phyloP scores from a whole-genome alignment of 331 rosid species.

The Phaseolus coccineus region DNA sequence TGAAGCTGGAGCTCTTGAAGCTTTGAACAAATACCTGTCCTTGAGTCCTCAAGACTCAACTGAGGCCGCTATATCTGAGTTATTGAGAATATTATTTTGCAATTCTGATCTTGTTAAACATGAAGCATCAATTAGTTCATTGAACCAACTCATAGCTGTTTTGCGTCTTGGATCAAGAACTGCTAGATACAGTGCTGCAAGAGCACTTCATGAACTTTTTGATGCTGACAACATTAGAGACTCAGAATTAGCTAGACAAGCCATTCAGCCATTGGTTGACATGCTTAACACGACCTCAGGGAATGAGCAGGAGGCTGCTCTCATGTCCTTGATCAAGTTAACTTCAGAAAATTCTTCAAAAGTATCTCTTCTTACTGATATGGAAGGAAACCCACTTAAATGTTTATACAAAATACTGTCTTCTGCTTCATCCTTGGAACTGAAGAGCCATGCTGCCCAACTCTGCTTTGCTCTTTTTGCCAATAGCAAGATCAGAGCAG shows the following conservation, averaged over 20 bases:
- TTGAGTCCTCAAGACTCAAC: slow-evolving; percentile 98
- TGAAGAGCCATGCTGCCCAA: slow-evolving; percentile 85
- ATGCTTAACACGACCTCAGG: slow-evolving; percentile 87
- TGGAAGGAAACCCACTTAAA: slow-evolving; percentile 80
- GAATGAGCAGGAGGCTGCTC: slow-evolving; percentile 90
- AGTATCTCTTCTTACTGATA: slow-evolving; percentile 66
- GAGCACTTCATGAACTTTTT: slow-evolving; percentile 86
- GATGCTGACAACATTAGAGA: slow-evolving; percentile 72
- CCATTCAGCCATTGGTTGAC: slow-evolving; percentile 89
- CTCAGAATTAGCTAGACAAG: slow-evolving; percentile 82
- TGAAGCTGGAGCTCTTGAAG: slow-evolving; percentile 96
- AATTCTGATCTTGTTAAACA: slow-evolving; percentile 79
- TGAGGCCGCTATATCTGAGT: slow-evolving; percentile 83
- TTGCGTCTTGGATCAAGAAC: slow-evolving; percentile 95
- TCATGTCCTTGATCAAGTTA: slow-evolving; percentile 77
- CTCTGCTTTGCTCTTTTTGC: slow-evolving; percentile 75
- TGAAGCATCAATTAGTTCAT: slow-evolving; percentile 81
- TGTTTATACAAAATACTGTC: slow-evolving; percentile 79
- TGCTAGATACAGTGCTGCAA: slow-evolving; percentile 92
- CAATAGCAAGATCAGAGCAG: slow-evolving; percentile 70
- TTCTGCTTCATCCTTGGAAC: slow-evolving; percentile 75
- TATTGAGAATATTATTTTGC: slow-evolving; percentile 80
- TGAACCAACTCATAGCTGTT: slow-evolving; percentile 93
- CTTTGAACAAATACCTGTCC: slow-evolving; percentile 92
- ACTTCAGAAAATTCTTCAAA: slow-evolving; percentile 75